These are phyloP conservation scores for Hylodesmum podocarpum DNA, from an alignment of 306 rosid species.

Conservation along the genomic window DNA sequence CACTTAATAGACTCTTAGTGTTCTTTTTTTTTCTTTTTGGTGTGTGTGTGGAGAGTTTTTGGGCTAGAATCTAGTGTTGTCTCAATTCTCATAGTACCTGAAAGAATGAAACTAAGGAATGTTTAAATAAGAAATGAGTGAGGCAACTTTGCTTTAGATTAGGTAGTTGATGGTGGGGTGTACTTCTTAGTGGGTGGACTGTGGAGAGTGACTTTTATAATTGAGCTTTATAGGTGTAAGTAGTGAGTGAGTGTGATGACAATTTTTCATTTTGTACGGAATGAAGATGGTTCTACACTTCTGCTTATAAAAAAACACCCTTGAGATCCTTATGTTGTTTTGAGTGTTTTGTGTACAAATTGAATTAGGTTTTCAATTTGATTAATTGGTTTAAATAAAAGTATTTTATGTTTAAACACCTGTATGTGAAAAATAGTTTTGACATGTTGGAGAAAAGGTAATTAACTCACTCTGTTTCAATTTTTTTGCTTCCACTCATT, in stretches of 20 bases:
- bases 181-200: constrained; percentile 26
- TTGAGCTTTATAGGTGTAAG: constrained; percentile 14
- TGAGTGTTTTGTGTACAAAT: background rate
- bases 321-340: background rate
- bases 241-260: background rate
- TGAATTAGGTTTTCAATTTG: too few relatives aligned
- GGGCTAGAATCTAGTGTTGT: too few relatives aligned
- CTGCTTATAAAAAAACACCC: background rate
- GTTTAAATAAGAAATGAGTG: constrained; percentile 20
- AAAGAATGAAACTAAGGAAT: constrained; percentile 9
- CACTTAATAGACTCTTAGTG: background rate
- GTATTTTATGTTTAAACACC: too few relatives aligned
- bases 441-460: background rate
- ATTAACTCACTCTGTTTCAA: background rate
- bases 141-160: background rate
- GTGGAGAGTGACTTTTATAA: constrained; percentile 29
- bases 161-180: constrained; percentile 36
- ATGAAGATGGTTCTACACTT: background rate
- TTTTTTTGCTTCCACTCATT: background rate
- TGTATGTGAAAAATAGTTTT: background rate
- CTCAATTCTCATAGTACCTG: background rate
- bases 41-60: too few relatives aligned
- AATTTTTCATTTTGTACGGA: constrained; percentile 23
- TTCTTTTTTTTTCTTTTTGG: too few relatives aligned
- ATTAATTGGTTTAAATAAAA: background rate